These are phyloP conservation scores for Solanum microdontum DNA, from an alignment of 257 asterid species.

Conservation along the genomic window DNA sequence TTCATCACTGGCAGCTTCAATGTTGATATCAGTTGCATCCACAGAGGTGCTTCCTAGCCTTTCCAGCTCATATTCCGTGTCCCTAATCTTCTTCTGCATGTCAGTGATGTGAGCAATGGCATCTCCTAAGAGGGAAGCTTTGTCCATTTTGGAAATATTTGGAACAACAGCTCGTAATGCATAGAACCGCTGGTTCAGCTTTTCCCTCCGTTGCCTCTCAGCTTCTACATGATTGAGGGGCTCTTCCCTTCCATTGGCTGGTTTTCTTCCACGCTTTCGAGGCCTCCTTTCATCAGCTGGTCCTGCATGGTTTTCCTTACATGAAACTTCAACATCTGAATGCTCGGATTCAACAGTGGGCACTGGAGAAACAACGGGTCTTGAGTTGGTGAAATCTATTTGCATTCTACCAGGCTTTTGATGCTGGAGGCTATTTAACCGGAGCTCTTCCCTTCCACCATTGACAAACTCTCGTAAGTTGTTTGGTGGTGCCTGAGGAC, in stretches of 20 bases:
- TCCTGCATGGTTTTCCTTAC: conserved; percentile 37
- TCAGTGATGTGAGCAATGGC: conserved; percentile 83
- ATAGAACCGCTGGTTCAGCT: conserved; percentile 74
- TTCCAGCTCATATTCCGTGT: conserved; percentile 48
- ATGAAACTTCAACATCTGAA: conserved; percentile 64
- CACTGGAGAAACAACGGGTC: conserved; percentile 28
- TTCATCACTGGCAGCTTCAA: conserved; percentile 26
- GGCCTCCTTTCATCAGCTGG: conserved; percentile 50
- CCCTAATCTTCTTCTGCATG: conserved; percentile 64
- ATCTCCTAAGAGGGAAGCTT: conserved; percentile 85
- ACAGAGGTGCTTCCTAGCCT: conserved; percentile 9
- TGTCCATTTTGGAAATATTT: conserved; percentile 82
- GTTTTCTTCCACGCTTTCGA: conserved; percentile 80
- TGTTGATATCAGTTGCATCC: conserved; percentile 18
- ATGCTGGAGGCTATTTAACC: conserved; percentile 30
- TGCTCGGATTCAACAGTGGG: conserved; percentile 49
- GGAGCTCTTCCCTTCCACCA: conserved; percentile 36
- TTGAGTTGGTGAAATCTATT: conserved; percentile 49
- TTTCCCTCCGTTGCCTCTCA: conserved; percentile 79
- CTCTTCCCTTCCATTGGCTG: conserved; percentile 79
- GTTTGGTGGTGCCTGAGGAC: conserved; percentile 23
- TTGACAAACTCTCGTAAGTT: conserved; percentile 18
- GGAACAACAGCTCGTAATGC: conserved; percentile 83
- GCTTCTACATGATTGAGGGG: conserved; percentile 85
- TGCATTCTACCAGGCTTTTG: conserved; percentile 45